Base-by-base conservation (phyloP, 768 basidiomycete species). In the Omphalotus guepiniiformis region DNA sequence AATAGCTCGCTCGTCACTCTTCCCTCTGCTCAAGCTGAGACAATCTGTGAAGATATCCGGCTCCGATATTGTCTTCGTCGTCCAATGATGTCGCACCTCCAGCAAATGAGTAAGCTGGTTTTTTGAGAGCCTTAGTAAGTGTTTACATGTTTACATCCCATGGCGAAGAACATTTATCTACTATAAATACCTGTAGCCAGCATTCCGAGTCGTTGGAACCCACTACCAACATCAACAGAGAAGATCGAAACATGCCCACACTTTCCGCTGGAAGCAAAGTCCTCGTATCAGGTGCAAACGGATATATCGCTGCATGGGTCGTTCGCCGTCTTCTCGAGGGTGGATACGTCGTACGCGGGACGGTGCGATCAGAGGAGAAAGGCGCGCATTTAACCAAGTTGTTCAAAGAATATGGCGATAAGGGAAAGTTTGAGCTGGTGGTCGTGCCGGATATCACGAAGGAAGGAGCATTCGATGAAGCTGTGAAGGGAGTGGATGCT, bases 391-490 rank as follows among this genome's bases (percentile, higher is more conserved):
- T 91, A 47, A 63, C 67, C 46, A 67, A 82, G 21, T 49, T 72
- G 39, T 85, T 88, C 63, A 67, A 71, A 11, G 57, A 65, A 0
- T 75, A 75, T 49, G 80, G 77, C 0, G 75, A 78, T 52, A n/a
- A n/a, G n/a, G n/a, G n/a, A n/a, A 76, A 70, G 39, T 78, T 88
- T 53, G 81, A 86, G 53, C 61, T 81, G 32, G 77, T 77, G 15
- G 65, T 88, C 19, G 86, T 92, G 0, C 73, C 78, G 38, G 88
- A 93, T 56, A 85, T 92, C 50, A 59, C 62, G 4, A 60, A 64
- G 80, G 74, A 74, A 2, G 79, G 78, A 6, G 85, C 83, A 1
- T 93, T 90, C 52, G 87, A 92, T 59, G 80, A 88, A 42, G 88
- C 82, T 0, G 84, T 91, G 49, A 78, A 82, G 60, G 87, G 75